A percentile compares a stretch with the other conserved stretches of the same genome.
These are phyloP conservation scores for Tulasnella sp. DNA, from an alignment of 768 basidiomycete genomes.

Conservation along the genomic window DNA sequence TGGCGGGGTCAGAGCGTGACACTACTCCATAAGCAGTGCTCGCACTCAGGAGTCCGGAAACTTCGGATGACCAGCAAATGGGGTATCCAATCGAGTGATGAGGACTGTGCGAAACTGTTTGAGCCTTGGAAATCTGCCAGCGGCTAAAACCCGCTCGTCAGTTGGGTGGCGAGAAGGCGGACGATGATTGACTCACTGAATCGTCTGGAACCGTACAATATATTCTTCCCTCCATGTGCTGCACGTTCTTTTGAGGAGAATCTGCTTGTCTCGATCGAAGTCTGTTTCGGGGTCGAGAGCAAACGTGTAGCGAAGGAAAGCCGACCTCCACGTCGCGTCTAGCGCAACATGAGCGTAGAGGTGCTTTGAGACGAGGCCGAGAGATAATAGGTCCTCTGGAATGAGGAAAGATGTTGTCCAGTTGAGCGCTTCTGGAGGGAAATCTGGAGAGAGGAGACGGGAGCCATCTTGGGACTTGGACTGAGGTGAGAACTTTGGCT, in stretches of 20 bases:
- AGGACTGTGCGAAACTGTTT: conserved; percentile 62
- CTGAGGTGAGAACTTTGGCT: conserved; percentile 20
- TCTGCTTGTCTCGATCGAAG: conserved; percentile 38
- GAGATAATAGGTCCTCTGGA: conserved; percentile 57
- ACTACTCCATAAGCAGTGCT: conserved; percentile 68
- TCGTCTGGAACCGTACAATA: conserved; percentile 52
- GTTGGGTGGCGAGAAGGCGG: background rate
- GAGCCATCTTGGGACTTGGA: conserved; percentile 29
- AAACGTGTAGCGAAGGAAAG: conserved; percentile 65
- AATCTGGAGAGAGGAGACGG: conserved; percentile 14
- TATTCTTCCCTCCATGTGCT: conserved; percentile 69
- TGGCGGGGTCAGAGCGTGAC: conserved; percentile 66
- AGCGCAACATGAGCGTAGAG: conserved; percentile 65
- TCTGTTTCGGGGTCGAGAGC: conserved; percentile 63
- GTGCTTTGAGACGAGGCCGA: conserved; percentile 51
- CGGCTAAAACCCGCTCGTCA: conserved; percentile 46
- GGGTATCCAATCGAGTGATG: conserved; percentile 54
- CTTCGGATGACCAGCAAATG: conserved; percentile 58
- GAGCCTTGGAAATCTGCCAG: conserved; percentile 62
- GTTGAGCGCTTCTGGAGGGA: conserved; percentile 26
- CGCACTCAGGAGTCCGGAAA: conserved; percentile 52
- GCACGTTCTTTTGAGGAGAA: conserved; percentile 56
- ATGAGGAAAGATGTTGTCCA: conserved; percentile 59
- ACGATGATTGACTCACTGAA: conserved; percentile 45
- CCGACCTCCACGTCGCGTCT: conserved; percentile 76